Percentiles rank a stretch among this genome's conserved stretches.
Conservation (phyloP, 2,329 filamentous ascomycete genomes). For the Talaromyces sp. region DNA sequence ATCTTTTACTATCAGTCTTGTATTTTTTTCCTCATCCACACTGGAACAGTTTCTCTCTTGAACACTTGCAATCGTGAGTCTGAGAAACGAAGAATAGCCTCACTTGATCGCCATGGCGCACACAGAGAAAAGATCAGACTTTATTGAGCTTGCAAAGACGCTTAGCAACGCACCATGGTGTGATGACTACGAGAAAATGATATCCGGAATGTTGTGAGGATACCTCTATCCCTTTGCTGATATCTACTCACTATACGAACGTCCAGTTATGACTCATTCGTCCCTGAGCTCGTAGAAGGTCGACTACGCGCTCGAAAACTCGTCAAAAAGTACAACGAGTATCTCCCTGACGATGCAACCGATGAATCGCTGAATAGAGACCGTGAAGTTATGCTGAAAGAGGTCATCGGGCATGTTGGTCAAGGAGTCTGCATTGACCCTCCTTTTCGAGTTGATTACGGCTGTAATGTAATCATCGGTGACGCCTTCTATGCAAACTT, state of each 20-base stretch:
- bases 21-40: not conserved
- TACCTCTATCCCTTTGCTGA: not conserved
- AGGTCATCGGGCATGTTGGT: conserved; percentile 18
- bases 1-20: not conserved
- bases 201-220: conserved; percentile 11
- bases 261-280: conserved; percentile 11
- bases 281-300: conserved; percentile 8
- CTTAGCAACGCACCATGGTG: conserved; percentile 8
- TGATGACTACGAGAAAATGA: conserved; percentile 15
- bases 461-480: conserved; percentile 23
- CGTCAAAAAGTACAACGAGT: conserved; percentile 13
- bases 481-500: conserved; percentile 23
- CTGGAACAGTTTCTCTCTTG: not conserved
- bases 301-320: conserved; percentile 11
- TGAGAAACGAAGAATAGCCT: not conserved
- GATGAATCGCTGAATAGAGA: conserved; percentile 3
- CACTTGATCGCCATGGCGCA: not conserved
- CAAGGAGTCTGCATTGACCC: conserved; percentile 21
- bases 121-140: not conserved
- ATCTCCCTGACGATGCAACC: conserved; percentile 10
- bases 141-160: conserved; percentile 6
- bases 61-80: not conserved
- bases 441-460: conserved; percentile 24
- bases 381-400: conserved; percentile 12
- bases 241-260: not conserved